Evolutionary conservation across 106 monocot genomes (phyloP).

Genomic region (Triglochin maritima): DNA sequence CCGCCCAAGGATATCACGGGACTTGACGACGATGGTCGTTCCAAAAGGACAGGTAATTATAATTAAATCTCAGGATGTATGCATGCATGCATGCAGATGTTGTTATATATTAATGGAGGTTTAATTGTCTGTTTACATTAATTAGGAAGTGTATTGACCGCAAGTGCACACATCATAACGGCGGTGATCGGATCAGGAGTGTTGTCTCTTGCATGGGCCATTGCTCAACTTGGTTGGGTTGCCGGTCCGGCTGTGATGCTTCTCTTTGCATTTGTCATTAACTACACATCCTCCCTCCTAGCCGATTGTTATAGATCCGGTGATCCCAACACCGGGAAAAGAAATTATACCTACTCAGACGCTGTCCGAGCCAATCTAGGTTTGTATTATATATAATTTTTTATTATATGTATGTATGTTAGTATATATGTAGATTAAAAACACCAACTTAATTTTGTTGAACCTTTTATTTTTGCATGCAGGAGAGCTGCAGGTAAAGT

Average conservation of each 20-base stretch:
- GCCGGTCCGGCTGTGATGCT: conserved; percentile 49
- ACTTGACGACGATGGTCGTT: conserved; percentile 42
- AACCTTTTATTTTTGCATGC: neutral
- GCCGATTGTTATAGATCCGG: conserved; percentile 63
- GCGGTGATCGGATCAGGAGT: conserved; percentile 67
- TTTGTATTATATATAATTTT: conserved; percentile 9
- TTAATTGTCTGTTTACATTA: neutral
- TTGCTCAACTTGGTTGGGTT: conserved; percentile 58
- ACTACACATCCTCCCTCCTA: conserved; percentile 57
- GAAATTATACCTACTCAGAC: conserved; percentile 73
- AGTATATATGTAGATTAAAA: neutral
- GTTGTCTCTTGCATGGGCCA: conserved; percentile 57
- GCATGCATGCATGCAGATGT: neutral
- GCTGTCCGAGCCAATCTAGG: conserved; percentile 53
- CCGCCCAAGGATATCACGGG: conserved; percentile 5
- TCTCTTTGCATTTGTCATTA: conserved; percentile 41
- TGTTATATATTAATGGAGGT: neutral
- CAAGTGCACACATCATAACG: conserved; percentile 59
- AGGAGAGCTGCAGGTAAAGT: conserved; percentile 50
- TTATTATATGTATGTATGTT: neutral
- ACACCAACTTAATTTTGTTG: neutral
- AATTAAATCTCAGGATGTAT: no score
- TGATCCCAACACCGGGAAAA: conserved; percentile 46
- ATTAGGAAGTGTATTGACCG: conserved; percentile 41
- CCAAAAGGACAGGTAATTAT: conserved; percentile 26